Conservation (phyloP, 1,284 basidiomycete genomes). For the Melampsora larici-populina region DNA sequence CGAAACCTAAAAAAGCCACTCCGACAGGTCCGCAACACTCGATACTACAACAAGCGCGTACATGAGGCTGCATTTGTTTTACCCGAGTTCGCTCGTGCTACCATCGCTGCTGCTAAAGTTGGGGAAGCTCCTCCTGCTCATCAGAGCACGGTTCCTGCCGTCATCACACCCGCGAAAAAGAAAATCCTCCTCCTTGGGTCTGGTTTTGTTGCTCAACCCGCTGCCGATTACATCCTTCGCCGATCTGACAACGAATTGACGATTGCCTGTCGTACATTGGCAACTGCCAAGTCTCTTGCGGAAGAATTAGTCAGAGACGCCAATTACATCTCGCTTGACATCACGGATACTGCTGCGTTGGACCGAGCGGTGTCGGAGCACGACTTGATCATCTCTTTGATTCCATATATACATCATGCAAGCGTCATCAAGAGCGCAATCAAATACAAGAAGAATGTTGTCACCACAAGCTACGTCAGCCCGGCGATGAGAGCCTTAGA, state of each 20-base stretch:
- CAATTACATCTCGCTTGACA: slow-evolving; percentile 71
- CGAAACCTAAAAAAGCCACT: slow-evolving; percentile 69
- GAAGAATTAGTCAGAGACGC: slow-evolving; percentile 68
- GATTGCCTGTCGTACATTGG: slow-evolving; percentile 80
- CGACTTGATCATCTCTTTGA: slow-evolving; percentile 92
- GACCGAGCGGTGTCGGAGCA: slow-evolving; percentile 76
- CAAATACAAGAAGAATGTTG: slow-evolving; percentile 88
- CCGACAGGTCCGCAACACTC: slow-evolving; percentile 67
- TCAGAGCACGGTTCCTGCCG: slow-evolving; percentile 30
- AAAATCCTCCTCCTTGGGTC: slow-evolving; percentile 90
- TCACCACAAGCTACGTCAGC: slow-evolving; percentile 90
- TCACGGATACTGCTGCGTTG: slow-evolving; percentile 68
- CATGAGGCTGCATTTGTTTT: slow-evolving; percentile 83
- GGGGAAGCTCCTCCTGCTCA: slow-evolving; percentile 60
- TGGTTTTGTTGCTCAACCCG: slow-evolving; percentile 90
- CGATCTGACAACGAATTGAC: slow-evolving; percentile 79
- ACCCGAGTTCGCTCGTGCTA: slow-evolving; percentile 77
- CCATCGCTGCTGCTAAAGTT: slow-evolving; percentile 60
- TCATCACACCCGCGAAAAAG: slow-evolving; percentile 53
- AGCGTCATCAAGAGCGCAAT: slow-evolving; percentile 91
- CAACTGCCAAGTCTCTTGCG: slow-evolving; percentile 67
- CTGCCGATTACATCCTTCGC: slow-evolving; percentile 86
- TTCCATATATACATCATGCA: slow-evolving; percentile 91
- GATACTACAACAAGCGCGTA: slow-evolving; percentile 81
- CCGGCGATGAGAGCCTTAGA: slow-evolving; percentile 87